Conservation (phyloP, 1,284 basidiomycete genomes). For the Bjerkandera adusta region DNA sequence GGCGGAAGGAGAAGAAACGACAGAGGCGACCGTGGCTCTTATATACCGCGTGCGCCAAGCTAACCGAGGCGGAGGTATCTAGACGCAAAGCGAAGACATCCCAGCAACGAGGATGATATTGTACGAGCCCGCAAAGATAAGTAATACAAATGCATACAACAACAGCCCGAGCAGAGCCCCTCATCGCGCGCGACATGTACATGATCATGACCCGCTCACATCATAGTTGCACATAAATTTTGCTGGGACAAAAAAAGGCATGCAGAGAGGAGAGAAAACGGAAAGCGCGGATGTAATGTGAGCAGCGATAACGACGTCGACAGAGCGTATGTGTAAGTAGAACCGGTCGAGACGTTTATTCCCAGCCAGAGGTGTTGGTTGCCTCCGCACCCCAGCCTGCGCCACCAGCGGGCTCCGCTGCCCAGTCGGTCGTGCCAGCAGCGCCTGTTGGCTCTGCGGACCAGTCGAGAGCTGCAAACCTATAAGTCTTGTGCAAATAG, state of each 20-base stretch:
- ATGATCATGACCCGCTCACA: background rate
- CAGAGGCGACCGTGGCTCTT: too few species aligned
- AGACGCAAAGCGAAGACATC: too few species aligned
- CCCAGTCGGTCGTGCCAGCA: slow-evolving; percentile 72
- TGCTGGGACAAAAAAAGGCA: background rate
- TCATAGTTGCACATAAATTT: background rate
- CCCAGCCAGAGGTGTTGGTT: slow-evolving; percentile 45
- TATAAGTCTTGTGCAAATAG: slow-evolving; percentile 5
- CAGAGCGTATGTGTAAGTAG: background rate
- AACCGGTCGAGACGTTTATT: slow-evolving; percentile 37
- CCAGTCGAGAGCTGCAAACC: slow-evolving; percentile 75
- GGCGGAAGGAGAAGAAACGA: too few species aligned
- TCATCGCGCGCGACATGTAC: background rate
- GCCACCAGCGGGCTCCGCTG: slow-evolving; percentile 68
- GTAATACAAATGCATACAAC: background rate
- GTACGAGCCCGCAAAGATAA: background rate
- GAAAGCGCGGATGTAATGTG: background rate
- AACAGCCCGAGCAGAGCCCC: too few species aligned
- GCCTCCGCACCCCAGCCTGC: slow-evolving; percentile 61
- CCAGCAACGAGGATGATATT: background rate
- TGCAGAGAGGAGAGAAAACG: slow-evolving; percentile 5
- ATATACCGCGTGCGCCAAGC: too few species aligned
- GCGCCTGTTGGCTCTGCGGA: slow-evolving; percentile 58
- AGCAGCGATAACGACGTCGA: slow-evolving; percentile 9
- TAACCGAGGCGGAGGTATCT: too few species aligned